Evolutionary conservation across 176 grass and related monocot genomes (phyloP).

Genomic region (Oryza meyeriana): DNA sequence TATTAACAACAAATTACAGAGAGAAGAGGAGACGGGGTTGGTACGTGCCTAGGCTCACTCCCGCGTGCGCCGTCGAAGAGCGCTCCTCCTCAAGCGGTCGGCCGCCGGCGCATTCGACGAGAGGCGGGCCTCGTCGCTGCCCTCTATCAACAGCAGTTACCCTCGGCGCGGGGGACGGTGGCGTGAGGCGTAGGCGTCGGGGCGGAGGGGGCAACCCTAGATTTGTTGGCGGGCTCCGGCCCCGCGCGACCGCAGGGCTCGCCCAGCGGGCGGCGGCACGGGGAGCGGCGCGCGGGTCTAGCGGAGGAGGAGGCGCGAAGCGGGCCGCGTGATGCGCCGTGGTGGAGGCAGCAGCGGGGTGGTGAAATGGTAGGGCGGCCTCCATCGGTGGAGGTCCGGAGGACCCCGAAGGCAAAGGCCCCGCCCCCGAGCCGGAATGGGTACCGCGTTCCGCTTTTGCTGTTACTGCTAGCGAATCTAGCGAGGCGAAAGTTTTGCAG

Average conservation of each 20-base stretch:
- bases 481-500: too few relatives aligned
- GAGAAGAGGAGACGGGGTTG: not conserved
- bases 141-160: not conserved
- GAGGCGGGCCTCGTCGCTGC: not conserved
- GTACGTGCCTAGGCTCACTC: constrained; percentile 23
- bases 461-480: too few relatives aligned
- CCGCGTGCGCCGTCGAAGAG: not conserved
- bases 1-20: not conserved
- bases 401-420: too few relatives aligned
- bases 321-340: not conserved
- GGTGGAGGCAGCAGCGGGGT: not conserved
- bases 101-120: constrained; percentile 20
- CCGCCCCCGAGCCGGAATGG: not conserved
- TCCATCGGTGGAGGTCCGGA: not conserved
- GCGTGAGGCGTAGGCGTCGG: not conserved
- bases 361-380: not conserved
- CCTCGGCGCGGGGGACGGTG: not conserved
- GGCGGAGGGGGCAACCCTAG: constrained; percentile 29
- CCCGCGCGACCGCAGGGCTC: not conserved
- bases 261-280: constrained; percentile 14
- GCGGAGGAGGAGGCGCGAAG: not conserved
- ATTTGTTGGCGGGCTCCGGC: constrained; percentile 2
- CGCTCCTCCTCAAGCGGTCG: constrained; percentile 4
- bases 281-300: constrained; percentile 19
- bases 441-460: not conserved